Evolutionary conservation across 2,329 filamentous ascomycete genomes (phyloP), one percentile per base, ranked within the genome.

Genomic region (Colletotrichum cordylinicola): DNA sequence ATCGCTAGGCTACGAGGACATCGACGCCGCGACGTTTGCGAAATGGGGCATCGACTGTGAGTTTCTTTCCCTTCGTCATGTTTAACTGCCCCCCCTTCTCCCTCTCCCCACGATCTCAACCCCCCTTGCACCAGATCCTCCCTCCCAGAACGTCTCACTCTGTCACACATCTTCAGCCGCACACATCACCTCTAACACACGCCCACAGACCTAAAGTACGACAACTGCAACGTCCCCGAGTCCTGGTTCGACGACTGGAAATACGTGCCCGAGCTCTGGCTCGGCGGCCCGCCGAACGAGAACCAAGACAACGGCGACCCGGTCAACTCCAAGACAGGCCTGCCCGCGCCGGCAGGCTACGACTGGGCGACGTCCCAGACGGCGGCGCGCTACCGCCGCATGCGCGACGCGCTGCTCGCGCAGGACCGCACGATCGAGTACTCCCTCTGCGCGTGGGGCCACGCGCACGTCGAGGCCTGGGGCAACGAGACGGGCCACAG

Each of bases 1-100:
- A 1, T 90, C 88, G 68, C 79, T 91, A 12, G 91, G 89, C 2
- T 87, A 89, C 78, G 92, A 94, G 78, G 81, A 85, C 2, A 82
- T 90, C 18, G 92, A 93, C 81, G 92, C 91, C 2, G 82, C 87
- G 56, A 88, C 89, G 0, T 93, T 90, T 79, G 88, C 89, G 2
- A 84, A 86, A 21, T 93, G 91, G 91, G 90, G 88, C 4, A 86
- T 93, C 71, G 90, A 92, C 79, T 92, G 84, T 86, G 73, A 81
- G 85, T 81, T 55, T 62, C 48, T 6, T 10, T 5, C 6, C 18
- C 31, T 56, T 8, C 68, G 21, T 60, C 39, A 8, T 12, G 2
- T 24, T 15, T 52, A 21, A n/a, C 29, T 8, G 12, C 4, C 9
- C 43, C n/a, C 12, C 55, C 24, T 24, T 48, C 55, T 43, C 48